Base-by-base conservation (phyloP, 345 rosid genomes). In the Gossypium ekmanianum region DNA sequence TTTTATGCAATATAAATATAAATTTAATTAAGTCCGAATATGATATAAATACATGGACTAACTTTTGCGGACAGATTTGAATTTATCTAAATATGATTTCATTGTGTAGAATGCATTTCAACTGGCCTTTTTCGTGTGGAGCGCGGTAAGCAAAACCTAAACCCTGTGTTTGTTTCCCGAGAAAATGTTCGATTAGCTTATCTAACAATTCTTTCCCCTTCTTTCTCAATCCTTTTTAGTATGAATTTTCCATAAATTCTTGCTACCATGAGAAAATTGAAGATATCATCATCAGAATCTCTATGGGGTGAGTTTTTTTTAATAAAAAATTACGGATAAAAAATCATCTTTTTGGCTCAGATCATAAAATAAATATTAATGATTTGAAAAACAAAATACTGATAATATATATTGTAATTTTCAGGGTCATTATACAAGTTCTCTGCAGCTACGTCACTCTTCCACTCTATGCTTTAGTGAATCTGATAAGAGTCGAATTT, bases 391-490 rank as follows among this genome's bases (percentile, higher is more conserved):
- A 17, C 0, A 5, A n/a, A 22, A 20, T 5, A 22, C 10, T 57
- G 39, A 79, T 59, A 22, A 27, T 29, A 66, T 61, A 27, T 43
- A 14, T 22, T 51, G 26, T 39, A 27, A 62, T 52, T 75, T 83
- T 24, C 89, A 95, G 98, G 92, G 84, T 91, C 50, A 11, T 89
- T 45, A 85, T 89, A 76, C 98, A 93, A 78, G 77, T 95, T 69
- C 50, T 93, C 27, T 95, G 99, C 88, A 95, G 99, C 74, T 94
- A 94, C 63, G 91, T 94, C 77, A 93, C 97, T 34, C 87, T 95
- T 73, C 98, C 99, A 59, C 91, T 95, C n/a, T 92, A 95, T 77
- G 99, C 98, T 50, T 76, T 51, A 10, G 98, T 95, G 67, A 95
- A 97, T 11, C 98, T 85, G 90, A 95, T 93, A 72, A 84, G 71